Evolutionary conservation across 768 basidiomycete genomes (phyloP).

Genomic region (Sarcodon sp.): DNA sequence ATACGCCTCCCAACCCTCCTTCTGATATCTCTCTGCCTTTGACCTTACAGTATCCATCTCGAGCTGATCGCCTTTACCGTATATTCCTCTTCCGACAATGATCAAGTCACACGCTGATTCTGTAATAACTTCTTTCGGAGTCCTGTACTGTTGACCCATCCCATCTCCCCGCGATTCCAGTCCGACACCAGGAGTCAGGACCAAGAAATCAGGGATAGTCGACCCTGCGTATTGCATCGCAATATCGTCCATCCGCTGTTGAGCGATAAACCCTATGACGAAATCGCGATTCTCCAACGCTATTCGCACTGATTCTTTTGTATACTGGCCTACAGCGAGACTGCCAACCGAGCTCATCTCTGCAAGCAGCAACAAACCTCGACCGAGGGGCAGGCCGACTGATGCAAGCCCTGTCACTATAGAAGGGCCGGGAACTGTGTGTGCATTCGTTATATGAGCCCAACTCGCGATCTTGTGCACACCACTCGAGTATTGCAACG

Average conservation of each 20-base stretch:
- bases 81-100: constrained; percentile 93
- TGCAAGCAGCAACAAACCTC: constrained; percentile 84
- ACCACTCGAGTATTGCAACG: constrained; percentile 87
- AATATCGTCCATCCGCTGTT: constrained; percentile 66
- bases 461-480: constrained; percentile 89
- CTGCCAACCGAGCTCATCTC: constrained; percentile 93
- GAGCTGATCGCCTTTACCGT: constrained; percentile 43
- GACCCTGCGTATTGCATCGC: constrained; percentile 12
- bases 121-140: constrained; percentile 71
- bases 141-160: constrained; percentile 94
- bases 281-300: constrained; percentile 73
- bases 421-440: constrained; percentile 91
- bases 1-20: constrained; percentile 89
- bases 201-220: constrained; percentile 67
- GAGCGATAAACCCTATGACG: constrained; percentile 95
- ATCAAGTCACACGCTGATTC: constrained; percentile 88
- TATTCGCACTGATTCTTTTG: constrained; percentile 76
- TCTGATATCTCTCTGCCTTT: constrained; percentile 76
- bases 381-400: constrained; percentile 71
- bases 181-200: constrained; percentile 89
- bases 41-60: constrained; percentile 36
- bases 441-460: constrained; percentile 97
- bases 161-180: constrained; percentile 51
- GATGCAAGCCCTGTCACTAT: constrained; percentile 83
- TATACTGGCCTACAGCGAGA: constrained; percentile 76